Base-by-base conservation (phyloP, 305 asterid species). In the Salvia sclarea region DNA sequence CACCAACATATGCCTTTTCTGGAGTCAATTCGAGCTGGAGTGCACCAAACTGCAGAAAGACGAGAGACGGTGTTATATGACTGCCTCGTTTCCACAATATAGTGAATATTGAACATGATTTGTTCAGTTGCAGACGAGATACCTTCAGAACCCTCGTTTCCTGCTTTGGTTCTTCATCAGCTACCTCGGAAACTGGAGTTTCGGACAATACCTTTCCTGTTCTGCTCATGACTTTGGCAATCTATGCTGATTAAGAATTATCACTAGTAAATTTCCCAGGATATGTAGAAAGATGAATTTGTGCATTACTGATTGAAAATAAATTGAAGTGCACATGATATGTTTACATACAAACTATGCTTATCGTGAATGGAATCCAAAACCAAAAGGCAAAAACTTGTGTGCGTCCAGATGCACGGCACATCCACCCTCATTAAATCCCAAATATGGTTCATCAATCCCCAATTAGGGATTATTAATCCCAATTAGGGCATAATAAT, bases 1-100 rank as follows among this genome's bases (percentile, higher is more conserved):
- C 90, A 14, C 97, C 97, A 45, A 56, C 60, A 38, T 87, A 90
- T 22, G 98, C 96, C 56, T 83, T 90, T 65, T 70, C 75, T 61
- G 92, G 68, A 58, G 92, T 88, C 75, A 93, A 76, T 79, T 83
- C 98, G 55, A 90, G 92, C 78, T 93, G 96, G 75, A 93, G 98
- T 16, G 81, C 89, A 52, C 98, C 97, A 79, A 93, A 93, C 98
- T 93, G 92, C 77, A 75, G 33, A 66, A 17, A 58, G 9, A 62
- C 31, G 57, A 66, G 20, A 58, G 9, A 62, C 31, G 57, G 47
- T 31, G 75, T 47, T 59, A 61, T 59, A 28, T 28, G 43, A 63
- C 50, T 70, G 9, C 30, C 41, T 64, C 75, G 47, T n/a, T 60
- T 52, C 21, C 14, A 35, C 12, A 43, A 14, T 43, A 3, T 25